Conservation (phyloP, 202 grass and related monocot genomes). For the Hordeum pubiflorum region DNA sequence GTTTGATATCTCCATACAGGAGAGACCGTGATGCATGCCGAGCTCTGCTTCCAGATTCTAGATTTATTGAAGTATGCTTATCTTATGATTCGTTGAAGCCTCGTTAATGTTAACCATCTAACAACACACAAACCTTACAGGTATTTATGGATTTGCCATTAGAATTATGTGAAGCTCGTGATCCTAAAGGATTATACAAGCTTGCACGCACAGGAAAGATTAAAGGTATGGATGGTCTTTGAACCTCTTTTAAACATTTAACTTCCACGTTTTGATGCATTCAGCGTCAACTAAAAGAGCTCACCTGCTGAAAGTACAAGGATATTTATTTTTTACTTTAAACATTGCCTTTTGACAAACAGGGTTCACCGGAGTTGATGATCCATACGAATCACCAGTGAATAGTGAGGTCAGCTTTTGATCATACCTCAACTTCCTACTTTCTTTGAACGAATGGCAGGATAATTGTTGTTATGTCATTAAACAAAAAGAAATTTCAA, state of each 20-base stretch:
- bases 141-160: conserved; percentile 81
- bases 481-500: background rate
- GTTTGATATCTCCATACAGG: conserved; percentile 96
- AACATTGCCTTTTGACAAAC: conserved; percentile 27
- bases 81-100: conserved; percentile 3
- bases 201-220: conserved; percentile 95
- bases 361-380: conserved; percentile 97
- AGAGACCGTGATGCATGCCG: conserved; percentile 83
- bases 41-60: conserved; percentile 64
- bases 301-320: background rate
- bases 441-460: background rate
- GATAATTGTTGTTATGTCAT: background rate
- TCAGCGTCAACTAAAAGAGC: background rate
- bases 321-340: background rate
- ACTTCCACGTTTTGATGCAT: background rate
- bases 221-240: conserved; percentile 46
- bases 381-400: conserved; percentile 81
- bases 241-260: background rate
- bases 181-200: conserved; percentile 96
- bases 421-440: background rate
- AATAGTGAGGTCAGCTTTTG: conserved; percentile 63
- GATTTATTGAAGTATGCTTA: conserved; percentile 76
- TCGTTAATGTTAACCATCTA: conserved; percentile 25
- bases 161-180: conserved; percentile 81
- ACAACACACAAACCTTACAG: conserved; percentile 31